These are phyloP conservation scores for Gyromitra esculenta DNA, from an alignment of 2,329 filamentous ascomycete genomes.

Conservation along the genomic window DNA sequence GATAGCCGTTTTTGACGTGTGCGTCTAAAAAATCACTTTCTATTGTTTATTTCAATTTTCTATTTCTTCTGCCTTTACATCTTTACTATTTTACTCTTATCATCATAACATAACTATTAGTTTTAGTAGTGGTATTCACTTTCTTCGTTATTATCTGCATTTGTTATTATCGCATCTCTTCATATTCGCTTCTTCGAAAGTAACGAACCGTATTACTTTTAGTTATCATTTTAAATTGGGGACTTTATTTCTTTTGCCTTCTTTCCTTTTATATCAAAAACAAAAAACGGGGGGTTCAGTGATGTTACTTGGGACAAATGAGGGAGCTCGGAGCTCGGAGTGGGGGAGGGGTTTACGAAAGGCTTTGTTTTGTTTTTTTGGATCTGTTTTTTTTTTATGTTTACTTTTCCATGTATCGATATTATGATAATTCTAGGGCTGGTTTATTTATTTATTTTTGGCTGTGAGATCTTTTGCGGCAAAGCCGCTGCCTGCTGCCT, in stretches of 20 bases:
- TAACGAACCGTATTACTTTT: constrained; percentile 39
- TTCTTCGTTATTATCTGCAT: constrained; percentile 37
- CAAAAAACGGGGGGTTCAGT: constrained; percentile 18
- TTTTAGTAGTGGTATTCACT: constrained; percentile 50
- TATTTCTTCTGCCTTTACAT: constrained; percentile 59
- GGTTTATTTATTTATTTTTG: neutral
- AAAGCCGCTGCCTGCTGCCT: constrained; percentile 31
- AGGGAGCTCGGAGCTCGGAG: constrained; percentile 20
- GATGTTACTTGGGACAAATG: constrained; percentile 17
- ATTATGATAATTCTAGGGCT: constrained; percentile 37
- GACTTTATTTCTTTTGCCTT: constrained; percentile 25
- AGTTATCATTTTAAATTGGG: constrained; percentile 38
- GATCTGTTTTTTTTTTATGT: constrained; percentile 13
- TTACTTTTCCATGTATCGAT: constrained; percentile 27
- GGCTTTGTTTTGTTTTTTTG: constrained; percentile 11
- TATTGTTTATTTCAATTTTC: constrained; percentile 58
- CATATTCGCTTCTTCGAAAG: constrained; percentile 22
- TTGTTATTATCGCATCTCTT: constrained; percentile 26
- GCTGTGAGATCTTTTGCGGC: constrained; percentile 37
- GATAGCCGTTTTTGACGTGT: constrained; percentile 55
- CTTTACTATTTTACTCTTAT: constrained; percentile 56
- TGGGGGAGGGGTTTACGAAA: constrained; percentile 15
- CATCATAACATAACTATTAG: constrained; percentile 52
- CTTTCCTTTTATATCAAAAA: constrained; percentile 36
- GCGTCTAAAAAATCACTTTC: constrained; percentile 38